Conservation (phyloP, 495 filamentous ascomycete genomes). For the Talaromyces trachyspermus region DNA sequence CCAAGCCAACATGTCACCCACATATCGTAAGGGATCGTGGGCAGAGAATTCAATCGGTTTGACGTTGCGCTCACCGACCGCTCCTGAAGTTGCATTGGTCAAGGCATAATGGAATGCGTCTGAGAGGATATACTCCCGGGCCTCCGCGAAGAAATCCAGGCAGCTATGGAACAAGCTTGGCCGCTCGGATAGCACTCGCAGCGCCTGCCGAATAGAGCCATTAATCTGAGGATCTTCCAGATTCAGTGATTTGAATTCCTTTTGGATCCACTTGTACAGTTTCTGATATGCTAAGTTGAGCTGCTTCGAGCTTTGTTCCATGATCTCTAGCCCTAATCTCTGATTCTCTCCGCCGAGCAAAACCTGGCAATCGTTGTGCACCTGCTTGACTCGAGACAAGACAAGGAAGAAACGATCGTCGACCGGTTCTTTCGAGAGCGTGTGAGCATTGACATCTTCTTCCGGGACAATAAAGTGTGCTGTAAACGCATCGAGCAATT, state of each 20-base stretch:
- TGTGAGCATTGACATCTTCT: conserved; percentile 65
- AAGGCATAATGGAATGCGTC: conserved; percentile 88
- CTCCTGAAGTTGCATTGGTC: conserved; percentile 56
- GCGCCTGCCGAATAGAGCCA: conserved; percentile 71
- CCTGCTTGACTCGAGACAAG: conserved; percentile 74
- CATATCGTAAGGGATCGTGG: conserved; percentile 86
- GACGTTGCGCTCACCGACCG: conserved; percentile 42
- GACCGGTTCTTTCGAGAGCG: conserved; percentile 68
- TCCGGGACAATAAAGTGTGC: conserved; percentile 79
- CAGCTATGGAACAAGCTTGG: conserved; percentile 90
- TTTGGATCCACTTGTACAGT: conserved; percentile 88
- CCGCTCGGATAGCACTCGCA: conserved; percentile 82
- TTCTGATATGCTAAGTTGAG: conserved; percentile 94
- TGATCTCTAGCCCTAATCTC: conserved; percentile 74
- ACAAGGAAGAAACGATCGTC: conserved; percentile 79
- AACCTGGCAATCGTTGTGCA: conserved; percentile 80
- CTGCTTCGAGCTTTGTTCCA: conserved; percentile 79
- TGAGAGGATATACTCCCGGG: conserved; percentile 77
- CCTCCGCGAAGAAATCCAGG: conserved; percentile 87
- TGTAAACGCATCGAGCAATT: conserved; percentile 73
- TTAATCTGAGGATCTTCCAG: conserved; percentile 93
- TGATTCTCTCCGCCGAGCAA: conserved; percentile 88
- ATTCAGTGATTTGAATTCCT: conserved; percentile 86
- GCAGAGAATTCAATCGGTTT: conserved; percentile 94
- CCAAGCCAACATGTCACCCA: conserved; percentile 98